Conservation (phyloP, 2,329 filamentous ascomycete genomes). For the Penicillium sp. region DNA sequence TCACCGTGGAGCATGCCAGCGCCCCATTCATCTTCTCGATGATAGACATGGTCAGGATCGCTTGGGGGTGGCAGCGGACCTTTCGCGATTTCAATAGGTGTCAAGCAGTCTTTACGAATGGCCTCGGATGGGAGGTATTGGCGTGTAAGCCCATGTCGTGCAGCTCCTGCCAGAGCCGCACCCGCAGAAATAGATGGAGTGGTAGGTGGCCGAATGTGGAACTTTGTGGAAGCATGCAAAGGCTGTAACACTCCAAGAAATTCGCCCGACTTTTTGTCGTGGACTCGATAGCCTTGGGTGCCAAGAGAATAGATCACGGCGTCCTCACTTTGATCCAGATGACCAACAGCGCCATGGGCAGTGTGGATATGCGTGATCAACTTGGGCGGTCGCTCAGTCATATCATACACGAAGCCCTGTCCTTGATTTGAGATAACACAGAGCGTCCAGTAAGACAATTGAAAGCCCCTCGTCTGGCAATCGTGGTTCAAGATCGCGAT, state of each 20-base stretch:
- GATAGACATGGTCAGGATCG: slow-evolving; percentile 24
- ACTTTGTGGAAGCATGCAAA: slow-evolving; percentile 28
- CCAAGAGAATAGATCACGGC: slow-evolving; percentile 46
- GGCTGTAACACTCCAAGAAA: slow-evolving; percentile 40
- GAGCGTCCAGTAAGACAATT: slow-evolving; percentile 42
- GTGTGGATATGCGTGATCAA: slow-evolving; percentile 38
- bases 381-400: slow-evolving; percentile 34
- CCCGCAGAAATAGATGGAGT: slow-evolving; percentile 11
- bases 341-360: slow-evolving; percentile 41
- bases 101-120: slow-evolving; percentile 25
- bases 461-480: slow-evolving; percentile 45
- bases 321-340: slow-evolving; percentile 43
- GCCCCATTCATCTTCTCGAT: slow-evolving; percentile 46
- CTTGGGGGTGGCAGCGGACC: slow-evolving; percentile 25
- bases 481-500: slow-evolving; percentile 42
- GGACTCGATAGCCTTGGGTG: slow-evolving; percentile 40
- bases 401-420: slow-evolving; percentile 46
- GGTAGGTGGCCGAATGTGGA: slow-evolving; percentile 34
- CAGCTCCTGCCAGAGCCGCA: slow-evolving; percentile 18
- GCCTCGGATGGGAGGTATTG: slow-evolving; percentile 15
- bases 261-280: slow-evolving; percentile 39
- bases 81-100: slow-evolving; percentile 25
- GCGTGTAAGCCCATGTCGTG: slow-evolving; percentile 21
- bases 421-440: slow-evolving; percentile 46
- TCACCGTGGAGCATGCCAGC: slow-evolving; percentile 44